These are phyloP conservation scores for Rhynchospora breviuscula DNA, from an alignment of 176 grass and related monocot species.

Conservation along the genomic window DNA sequence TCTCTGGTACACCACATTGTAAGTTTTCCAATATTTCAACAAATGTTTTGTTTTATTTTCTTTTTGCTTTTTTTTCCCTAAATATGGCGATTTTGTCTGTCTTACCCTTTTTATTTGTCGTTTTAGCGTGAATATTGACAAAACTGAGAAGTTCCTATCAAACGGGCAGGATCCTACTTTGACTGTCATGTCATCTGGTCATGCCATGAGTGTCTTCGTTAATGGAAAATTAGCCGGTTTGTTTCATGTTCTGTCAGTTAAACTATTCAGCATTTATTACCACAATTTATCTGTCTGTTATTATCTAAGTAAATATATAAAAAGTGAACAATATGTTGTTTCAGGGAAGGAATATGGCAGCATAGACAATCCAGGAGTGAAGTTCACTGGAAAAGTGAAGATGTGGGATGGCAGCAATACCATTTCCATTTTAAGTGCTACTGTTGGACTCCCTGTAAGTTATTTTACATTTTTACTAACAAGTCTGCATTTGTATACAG, in stretches of 20 bases:
- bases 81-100: not conserved
- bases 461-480: not conserved
- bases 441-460: conserved; percentile 90
- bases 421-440: conserved; percentile 86
- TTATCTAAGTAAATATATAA: conserved; percentile 8
- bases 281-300: conserved; percentile 4
- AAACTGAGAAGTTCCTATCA: conserved; percentile 64
- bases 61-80: not conserved
- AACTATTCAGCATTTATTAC: not conserved
- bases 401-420: conserved; percentile 80
- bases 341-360: conserved; percentile 78
- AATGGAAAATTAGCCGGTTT: conserved; percentile 74
- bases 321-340: not conserved
- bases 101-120: not conserved
- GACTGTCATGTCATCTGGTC: conserved; percentile 92
- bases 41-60: not conserved
- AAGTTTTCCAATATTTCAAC: conserved; percentile 32
- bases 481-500: not conserved
- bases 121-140: conserved; percentile 57
- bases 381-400: conserved; percentile 60
- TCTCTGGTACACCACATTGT: conserved; percentile 93
- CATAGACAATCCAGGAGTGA: conserved; percentile 64
- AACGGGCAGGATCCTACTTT: conserved; percentile 45
- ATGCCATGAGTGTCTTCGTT: conserved; percentile 72
- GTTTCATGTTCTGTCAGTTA: not conserved